phyloP scores from a whole-genome alignment of 176 grass and related monocot genomes.

The Hordeum vulgare region MorexV3_pseudomolecules_assembly NC_058522.1:449272669-449273168 shows the following conservation, averaged over 20 bases:
- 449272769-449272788: neutral
- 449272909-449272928: neutral
- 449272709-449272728: neutral
- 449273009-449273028: constrained; percentile 78
- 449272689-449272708: neutral
- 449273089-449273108: constrained; percentile 23
- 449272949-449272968: constrained; percentile 83
- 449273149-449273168: constrained; percentile 96
- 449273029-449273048: constrained; percentile 31
- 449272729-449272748: neutral
- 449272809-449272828: neutral
- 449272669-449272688: neutral
- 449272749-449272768: neutral
- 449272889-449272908: neutral
- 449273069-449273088: neutral
- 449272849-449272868: neutral
- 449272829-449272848: neutral
- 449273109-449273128: constrained; percentile 93
- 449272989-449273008: constrained; percentile 68
- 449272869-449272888: neutral
- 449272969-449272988: constrained; percentile 89
- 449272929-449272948: constrained; percentile 83
- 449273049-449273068: constrained; percentile 6
- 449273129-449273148: constrained; percentile 87
- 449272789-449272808: neutral